phyloP scores from a whole-genome alignment of 2,329 filamentous ascomycete genomes.

The Neurospora sp. region DNA sequence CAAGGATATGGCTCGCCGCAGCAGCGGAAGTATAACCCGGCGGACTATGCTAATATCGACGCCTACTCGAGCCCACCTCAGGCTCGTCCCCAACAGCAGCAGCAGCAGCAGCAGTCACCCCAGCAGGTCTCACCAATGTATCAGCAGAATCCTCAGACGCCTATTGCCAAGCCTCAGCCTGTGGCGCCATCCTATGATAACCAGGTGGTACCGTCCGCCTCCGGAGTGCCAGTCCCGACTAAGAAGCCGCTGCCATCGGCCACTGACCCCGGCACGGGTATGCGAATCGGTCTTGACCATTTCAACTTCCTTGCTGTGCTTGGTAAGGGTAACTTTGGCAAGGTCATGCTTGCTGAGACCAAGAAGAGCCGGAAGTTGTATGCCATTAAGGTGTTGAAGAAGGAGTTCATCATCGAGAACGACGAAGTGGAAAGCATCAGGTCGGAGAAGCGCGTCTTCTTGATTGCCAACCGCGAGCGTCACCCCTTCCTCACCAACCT shows the following conservation, averaged over 20 bases:
- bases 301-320: slow-evolving; percentile 99
- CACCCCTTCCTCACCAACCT: slow-evolving; percentile 93
- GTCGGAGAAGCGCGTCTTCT: slow-evolving; percentile 93
- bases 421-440: slow-evolving; percentile 97
- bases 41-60: slow-evolving; percentile 59
- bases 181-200: slow-evolving; percentile 28
- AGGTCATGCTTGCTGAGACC: slow-evolving; percentile 98
- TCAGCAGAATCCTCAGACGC: slow-evolving; percentile 21
- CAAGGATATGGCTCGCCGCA: slow-evolving; percentile 20
- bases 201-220: slow-evolving; percentile 25
- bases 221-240: slow-evolving; percentile 27
- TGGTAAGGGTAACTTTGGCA: slow-evolving; percentile 98
- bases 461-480: slow-evolving; percentile 93
- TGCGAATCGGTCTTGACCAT: slow-evolving; percentile 89
- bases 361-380: slow-evolving; percentile 88
- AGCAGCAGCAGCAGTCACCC: slow-evolving; percentile 24
- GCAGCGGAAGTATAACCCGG: slow-evolving; percentile 66
- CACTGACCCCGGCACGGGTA: slow-evolving; percentile 62
- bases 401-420: slow-evolving; percentile 99
- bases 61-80: slow-evolving; percentile 34
- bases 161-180: slow-evolving; percentile 29
- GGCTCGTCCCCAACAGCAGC: slow-evolving; percentile 20
- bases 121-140: slow-evolving; percentile 23
- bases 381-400: slow-evolving; percentile 98
- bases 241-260: slow-evolving; percentile 60